These are phyloP conservation scores for Chlorella sp. DNA, from an alignment of 139 green algal genomes.

Conservation along the genomic window DNA sequence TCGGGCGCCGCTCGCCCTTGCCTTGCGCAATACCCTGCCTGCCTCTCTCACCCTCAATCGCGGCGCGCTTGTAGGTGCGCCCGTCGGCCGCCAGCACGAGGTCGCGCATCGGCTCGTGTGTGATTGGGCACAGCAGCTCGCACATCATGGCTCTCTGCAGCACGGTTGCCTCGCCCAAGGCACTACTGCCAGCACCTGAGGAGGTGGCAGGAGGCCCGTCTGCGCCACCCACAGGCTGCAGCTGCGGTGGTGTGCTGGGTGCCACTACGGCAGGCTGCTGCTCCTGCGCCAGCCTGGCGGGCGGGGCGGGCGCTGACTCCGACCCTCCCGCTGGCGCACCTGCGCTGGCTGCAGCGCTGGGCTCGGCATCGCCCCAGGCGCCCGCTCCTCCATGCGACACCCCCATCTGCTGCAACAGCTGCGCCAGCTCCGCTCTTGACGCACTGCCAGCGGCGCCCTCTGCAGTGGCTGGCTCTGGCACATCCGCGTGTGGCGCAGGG, in stretches of 20 bases:
- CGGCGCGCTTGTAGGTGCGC: neutral
- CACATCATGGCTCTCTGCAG: neutral
- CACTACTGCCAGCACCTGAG: neutral
- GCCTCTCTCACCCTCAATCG: neutral
- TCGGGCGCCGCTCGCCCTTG: neutral
- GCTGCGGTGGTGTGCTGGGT: neutral
- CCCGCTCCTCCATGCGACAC: neutral
- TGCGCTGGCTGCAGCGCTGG: neutral
- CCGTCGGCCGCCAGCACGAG: neutral
- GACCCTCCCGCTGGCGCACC: neutral
- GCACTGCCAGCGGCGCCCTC: neutral
- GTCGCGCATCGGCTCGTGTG: neutral
- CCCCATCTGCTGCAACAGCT: neutral
- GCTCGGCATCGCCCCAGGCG: neutral
- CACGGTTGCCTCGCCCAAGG: neutral
- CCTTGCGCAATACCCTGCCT: neutral
- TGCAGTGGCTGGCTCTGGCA: neutral
- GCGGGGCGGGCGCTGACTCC: neutral
- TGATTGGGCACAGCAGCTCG: neutral
- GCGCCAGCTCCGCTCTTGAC: neutral
- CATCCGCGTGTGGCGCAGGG: neutral
- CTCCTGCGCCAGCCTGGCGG: neutral
- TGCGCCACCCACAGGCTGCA: neutral
- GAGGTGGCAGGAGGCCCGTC: neutral
- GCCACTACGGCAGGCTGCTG: neutral